Evolutionary conservation across 2,329 filamentous ascomycete genomes (phyloP).

Genomic region (Paramyrothecium roridum): DNA sequence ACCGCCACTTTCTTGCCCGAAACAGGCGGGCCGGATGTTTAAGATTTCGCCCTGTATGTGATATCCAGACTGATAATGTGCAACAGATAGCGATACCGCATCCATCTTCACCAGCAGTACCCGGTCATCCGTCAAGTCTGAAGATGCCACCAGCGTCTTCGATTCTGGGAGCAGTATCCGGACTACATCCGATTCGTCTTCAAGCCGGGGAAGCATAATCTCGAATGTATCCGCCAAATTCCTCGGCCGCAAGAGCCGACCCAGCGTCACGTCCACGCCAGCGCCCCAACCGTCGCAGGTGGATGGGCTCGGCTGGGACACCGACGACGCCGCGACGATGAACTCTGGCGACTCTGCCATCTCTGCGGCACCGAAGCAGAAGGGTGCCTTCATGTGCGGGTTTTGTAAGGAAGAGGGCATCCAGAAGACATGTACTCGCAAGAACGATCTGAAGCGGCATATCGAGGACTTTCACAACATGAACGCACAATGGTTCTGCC

Average conservation of each 20-base stretch:
- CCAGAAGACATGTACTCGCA: slow-evolving; percentile 39
- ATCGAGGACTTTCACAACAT: slow-evolving; percentile 46
- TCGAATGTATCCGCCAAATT: slow-evolving; percentile 36
- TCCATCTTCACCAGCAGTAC: slow-evolving; percentile 31
- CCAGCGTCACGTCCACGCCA: slow-evolving; percentile 16
- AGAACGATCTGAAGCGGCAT: slow-evolving; percentile 46
- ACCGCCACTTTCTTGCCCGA: background rate
- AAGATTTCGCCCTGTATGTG: slow-evolving; percentile 6
- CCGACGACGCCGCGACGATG: slow-evolving; percentile 14
- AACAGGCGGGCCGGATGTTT: background rate
- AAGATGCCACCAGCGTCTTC: slow-evolving; percentile 32
- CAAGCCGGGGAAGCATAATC: slow-evolving; percentile 34
- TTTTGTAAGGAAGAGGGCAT: slow-evolving; percentile 41
- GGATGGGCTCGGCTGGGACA: slow-evolving; percentile 14
- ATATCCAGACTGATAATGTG: background rate
- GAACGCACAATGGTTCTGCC: slow-evolving; percentile 43
- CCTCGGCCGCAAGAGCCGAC: slow-evolving; percentile 17
- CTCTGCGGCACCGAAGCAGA: slow-evolving; percentile 29
- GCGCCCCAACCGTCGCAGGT: slow-evolving; percentile 12
- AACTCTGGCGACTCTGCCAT: slow-evolving; percentile 17
- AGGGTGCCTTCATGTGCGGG: slow-evolving; percentile 32
- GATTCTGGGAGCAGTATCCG: slow-evolving; percentile 29
- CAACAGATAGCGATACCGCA: slow-evolving; percentile 24
- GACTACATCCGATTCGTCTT: slow-evolving; percentile 36
- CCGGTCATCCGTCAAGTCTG: slow-evolving; percentile 29